Conservation (phyloP, 768 basidiomycete species). For the Pluteus cervinus region DNA sequence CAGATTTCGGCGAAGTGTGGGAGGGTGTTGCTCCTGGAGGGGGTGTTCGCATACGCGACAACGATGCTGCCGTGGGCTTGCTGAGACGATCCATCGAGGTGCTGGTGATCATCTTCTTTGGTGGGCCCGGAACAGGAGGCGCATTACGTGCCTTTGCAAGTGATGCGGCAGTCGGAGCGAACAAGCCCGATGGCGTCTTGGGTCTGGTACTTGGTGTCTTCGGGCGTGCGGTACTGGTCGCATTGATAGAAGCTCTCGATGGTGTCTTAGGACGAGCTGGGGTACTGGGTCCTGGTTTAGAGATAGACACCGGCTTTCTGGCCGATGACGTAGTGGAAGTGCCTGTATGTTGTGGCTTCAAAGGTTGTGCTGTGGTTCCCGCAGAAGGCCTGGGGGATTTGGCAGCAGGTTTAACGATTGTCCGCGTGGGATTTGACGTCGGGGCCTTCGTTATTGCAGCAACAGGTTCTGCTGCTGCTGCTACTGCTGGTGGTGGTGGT, state of each 20-base stretch:
- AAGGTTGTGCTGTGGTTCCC: conserved; percentile 13
- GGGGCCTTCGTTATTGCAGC: neutral
- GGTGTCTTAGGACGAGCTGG: conserved; percentile 27
- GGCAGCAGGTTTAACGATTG: conserved; percentile 9
- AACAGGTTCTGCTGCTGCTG: neutral
- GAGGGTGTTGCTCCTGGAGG: conserved; percentile 23
- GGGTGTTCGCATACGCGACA: conserved; percentile 50
- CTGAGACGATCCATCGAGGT: conserved; percentile 61
- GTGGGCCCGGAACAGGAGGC: conserved; percentile 35
- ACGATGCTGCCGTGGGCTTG: conserved; percentile 78
- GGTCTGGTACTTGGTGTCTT: conserved; percentile 33
- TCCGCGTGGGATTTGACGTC: conserved; percentile 5
- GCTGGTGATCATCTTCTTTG: conserved; percentile 49
- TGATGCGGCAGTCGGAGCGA: conserved; percentile 80
- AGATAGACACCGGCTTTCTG: conserved; percentile 16
- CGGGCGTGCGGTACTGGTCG: conserved; percentile 26
- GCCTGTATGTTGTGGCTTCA: conserved; percentile 34
- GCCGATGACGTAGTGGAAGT: conserved; percentile 27
- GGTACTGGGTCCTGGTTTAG: conserved; percentile 17
- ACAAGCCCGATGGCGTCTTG: conserved; percentile 65
- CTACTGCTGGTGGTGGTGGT: conserved; percentile 10
- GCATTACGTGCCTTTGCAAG: conserved; percentile 63
- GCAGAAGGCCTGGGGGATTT: conserved; percentile 1
- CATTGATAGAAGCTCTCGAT: conserved; percentile 13
- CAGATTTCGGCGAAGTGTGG: conserved; percentile 16